Evolutionary conservation across 73 alveolate genomes (phyloP), one percentile per base, ranked within the genome.

Genomic region (Durusdinium trenchii): DNA sequence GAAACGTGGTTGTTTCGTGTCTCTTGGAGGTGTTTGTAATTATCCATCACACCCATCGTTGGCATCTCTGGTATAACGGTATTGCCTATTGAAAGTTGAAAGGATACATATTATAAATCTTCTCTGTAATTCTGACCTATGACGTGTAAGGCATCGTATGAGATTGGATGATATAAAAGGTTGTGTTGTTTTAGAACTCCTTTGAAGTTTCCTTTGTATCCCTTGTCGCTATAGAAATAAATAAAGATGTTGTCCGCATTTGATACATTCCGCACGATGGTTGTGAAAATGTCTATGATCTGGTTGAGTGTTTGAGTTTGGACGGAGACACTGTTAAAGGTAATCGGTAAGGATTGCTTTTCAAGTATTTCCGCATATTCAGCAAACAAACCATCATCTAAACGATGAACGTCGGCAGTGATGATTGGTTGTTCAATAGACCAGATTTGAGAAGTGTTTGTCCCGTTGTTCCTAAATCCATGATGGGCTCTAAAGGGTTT

Each of bases 21-120:
- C 32, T 83, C 94, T 28, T 83, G 94, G 10, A 83, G 48, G n/a
- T 83, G 94, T 48, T 83, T 83, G 94, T 83, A 83, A n/a, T n/a
- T n/a, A n/a, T n/a, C n/a, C n/a, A n/a, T n/a, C n/a, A n/a, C n/a
- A n/a, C n/a, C n/a, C n/a, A n/a, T n/a, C 73, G 94, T 83, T 48
- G 94, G 94, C 94, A 83, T 83, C n/a, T 83, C 94, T 32, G 94
- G 94, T 26, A 83, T 83, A 51, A 83, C 94, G 51, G 76, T 83
- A 83, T 83, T 83, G 9, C 94, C 94, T 35, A 83, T 83, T 9
- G 51, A 26, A 35, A 83, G 32, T 48, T 83, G 94, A 28, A 83
- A 83, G 52, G 71, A 51, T n/a, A 83, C 46, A 48, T 83, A 69
- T n/a, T n/a, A n/a, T 3, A 83, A 5, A 57, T 83, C 73, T 83